phyloP scores from a whole-genome alignment of 2,329 filamentous ascomycete genomes.

The Neurospora crassa region DNA sequence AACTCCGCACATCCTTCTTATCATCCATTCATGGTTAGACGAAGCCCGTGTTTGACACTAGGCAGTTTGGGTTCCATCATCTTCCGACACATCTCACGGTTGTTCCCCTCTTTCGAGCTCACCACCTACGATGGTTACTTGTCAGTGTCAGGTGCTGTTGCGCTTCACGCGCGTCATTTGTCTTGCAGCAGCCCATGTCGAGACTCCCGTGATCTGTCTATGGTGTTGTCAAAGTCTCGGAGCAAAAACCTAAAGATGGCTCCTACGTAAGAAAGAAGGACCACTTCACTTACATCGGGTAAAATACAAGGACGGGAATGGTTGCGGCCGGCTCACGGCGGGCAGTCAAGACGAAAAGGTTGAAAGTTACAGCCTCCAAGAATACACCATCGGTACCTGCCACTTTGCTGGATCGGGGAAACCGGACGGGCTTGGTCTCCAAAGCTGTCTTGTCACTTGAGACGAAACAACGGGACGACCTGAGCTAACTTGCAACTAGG shows the following conservation, averaged over 20 bases:
- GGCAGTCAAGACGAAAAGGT: background rate
- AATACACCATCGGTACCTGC: background rate
- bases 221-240: background rate
- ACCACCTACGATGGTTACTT: background rate
- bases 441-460: background rate
- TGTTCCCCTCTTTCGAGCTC: background rate
- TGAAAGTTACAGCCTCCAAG: background rate
- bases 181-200: conserved; percentile 1
- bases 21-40: background rate
- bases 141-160: conserved; percentile 8
- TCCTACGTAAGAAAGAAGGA: background rate
- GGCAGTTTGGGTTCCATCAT: background rate
- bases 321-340: background rate
- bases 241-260: background rate
- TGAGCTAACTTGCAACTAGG: background rate
- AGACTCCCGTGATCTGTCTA: background rate
- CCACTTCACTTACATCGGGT: background rate
- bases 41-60: background rate
- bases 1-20: background rate
- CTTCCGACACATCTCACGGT: background rate
- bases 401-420: background rate
- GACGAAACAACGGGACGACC: background rate
- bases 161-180: conserved; percentile 14
- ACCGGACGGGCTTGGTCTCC: background rate
- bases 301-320: background rate